A percentile compares a stretch with the other conserved stretches of the same genome.
These are phyloP conservation scores for Aureobasidium leucospermi DNA, from an alignment of 2,329 filamentous ascomycete species.

Conservation along the genomic window DNA sequence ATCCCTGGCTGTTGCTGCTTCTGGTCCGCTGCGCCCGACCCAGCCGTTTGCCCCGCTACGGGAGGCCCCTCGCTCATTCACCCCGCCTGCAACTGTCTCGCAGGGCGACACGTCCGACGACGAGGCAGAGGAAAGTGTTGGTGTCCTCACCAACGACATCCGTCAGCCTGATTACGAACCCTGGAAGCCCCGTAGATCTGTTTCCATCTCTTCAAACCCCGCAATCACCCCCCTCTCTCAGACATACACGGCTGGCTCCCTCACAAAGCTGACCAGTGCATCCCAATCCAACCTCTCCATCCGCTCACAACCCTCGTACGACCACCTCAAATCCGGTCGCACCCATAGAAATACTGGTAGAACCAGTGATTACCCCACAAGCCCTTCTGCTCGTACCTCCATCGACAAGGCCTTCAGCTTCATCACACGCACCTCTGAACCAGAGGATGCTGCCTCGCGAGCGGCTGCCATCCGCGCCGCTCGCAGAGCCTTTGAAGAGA, in stretches of 20 bases:
- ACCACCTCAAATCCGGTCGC: conserved; percentile 22
- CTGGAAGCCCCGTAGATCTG: conserved; percentile 33
- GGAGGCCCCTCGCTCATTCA: conserved; percentile 44
- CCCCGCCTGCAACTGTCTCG: conserved; percentile 44
- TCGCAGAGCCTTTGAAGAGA: conserved; percentile 51
- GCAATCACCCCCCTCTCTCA: conserved; percentile 25
- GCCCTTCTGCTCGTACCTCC: conserved; percentile 48
- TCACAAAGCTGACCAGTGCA: conserved; percentile 42
- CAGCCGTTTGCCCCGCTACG: conserved; percentile 49
- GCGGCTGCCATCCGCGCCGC: conserved; percentile 51
- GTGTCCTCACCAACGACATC: conserved; percentile 41
- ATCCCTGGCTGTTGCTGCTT: conserved; percentile 37
- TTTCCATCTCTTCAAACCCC: conserved; percentile 33
- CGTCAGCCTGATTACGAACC: conserved; percentile 32
- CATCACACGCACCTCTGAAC: conserved; percentile 33
- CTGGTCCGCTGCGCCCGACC: conserved; percentile 39
- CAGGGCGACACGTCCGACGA: conserved; percentile 41
- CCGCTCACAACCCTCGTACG: conserved; percentile 22
- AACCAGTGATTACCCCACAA: conserved; percentile 41
- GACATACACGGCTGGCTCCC: conserved; percentile 29
- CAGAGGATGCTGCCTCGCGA: conserved; percentile 40
- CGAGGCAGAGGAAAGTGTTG: conserved; percentile 32
- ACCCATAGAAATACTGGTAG: conserved; percentile 45
- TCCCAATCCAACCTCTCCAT: conserved; percentile 48
- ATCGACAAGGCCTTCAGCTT: conserved; percentile 50